Conservation (phyloP, 306 rosid genomes). For the Arachis stenosperma region DNA sequence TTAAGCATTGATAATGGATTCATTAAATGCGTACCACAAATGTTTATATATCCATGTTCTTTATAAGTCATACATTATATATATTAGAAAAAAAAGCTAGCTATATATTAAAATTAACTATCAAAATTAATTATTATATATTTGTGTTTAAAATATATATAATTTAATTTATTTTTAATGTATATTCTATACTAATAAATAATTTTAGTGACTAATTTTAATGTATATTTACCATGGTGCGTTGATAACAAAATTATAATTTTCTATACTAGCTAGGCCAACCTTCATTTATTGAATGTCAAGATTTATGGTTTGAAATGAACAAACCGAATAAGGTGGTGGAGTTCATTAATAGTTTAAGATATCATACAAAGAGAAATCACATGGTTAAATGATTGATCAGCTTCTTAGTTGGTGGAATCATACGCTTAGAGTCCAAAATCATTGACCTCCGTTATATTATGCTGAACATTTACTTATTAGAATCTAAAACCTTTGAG, state of each 20-base stretch:
- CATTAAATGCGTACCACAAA: constrained; percentile 14
- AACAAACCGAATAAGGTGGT: constrained; percentile 4
- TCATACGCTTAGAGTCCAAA: not conserved
- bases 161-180: too few species aligned
- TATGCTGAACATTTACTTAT: too few species aligned
- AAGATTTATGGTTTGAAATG: not conserved
- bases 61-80: not conserved
- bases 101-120: too few species aligned
- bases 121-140: too few species aligned
- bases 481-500: too few species aligned
- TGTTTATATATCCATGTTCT: not conserved
- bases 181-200: too few species aligned
- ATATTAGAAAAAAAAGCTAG: too few species aligned
- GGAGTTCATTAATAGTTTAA: constrained; percentile 2
- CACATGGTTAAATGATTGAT: constrained; percentile 41
- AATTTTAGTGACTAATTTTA: too few species aligned
- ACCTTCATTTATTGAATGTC: not conserved
- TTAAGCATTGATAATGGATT: not conserved
- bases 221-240: too few species aligned
- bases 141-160: too few species aligned
- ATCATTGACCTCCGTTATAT: not conserved
- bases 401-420: not conserved
- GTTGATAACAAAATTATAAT: not conserved
- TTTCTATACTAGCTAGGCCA: not conserved
- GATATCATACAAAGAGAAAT: constrained; percentile 5